Conservation (phyloP, 1,284 basidiomycete genomes). For the Irpex sp. region DNA sequence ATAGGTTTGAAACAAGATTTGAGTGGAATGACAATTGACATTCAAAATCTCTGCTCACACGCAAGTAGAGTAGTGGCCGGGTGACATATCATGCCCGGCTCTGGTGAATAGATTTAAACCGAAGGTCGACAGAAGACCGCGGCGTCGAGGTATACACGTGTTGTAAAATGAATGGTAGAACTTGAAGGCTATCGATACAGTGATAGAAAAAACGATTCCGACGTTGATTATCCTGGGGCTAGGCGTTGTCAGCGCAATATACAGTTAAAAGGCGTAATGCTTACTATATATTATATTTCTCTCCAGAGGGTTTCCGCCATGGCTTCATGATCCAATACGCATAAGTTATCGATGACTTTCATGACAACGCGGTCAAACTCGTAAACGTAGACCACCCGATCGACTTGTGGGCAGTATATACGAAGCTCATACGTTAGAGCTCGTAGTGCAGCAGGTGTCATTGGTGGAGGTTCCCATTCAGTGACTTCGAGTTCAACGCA, state of each 20-base stretch:
- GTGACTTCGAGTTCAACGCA: conserved; percentile 61
- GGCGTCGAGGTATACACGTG: not conserved
- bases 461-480: conserved; percentile 57
- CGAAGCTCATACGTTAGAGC: conserved; percentile 55
- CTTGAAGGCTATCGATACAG: conserved; percentile 5
- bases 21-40: not conserved
- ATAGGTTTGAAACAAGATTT: not conserved
- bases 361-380: conserved; percentile 57
- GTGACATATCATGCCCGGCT: not conserved
- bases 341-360: conserved; percentile 37
- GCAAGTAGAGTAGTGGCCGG: not conserved
- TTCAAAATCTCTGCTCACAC: not conserved
- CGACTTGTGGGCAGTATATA: conserved; percentile 50
- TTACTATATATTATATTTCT: conserved; percentile 31
- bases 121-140: not conserved
- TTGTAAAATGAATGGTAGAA: not conserved
- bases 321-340: conserved; percentile 37
- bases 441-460: conserved; percentile 45
- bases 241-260: not conserved
- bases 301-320: conserved; percentile 49
- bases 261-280: not conserved
- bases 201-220: not conserved
- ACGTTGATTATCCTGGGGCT: not conserved
- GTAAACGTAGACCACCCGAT: conserved; percentile 51
- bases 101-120: not conserved